Percentiles rank a stretch among this genome's conserved stretches.
These are phyloP conservation scores for Solanum piurae DNA, from an alignment of 257 asterid genomes.

Conservation along the genomic window DNA sequence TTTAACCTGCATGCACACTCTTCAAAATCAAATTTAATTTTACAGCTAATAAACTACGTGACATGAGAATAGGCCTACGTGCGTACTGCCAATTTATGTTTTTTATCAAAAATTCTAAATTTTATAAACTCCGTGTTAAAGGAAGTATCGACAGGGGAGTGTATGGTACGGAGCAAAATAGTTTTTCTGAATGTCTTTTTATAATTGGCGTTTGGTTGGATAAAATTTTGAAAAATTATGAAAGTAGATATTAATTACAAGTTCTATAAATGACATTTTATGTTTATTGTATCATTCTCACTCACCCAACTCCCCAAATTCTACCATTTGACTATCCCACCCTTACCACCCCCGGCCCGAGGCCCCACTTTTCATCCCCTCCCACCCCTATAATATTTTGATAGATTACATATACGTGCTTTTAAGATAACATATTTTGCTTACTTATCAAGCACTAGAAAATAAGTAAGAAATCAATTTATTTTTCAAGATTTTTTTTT, in stretches of 20 bases:
- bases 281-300: background rate
- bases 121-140: background rate
- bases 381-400: rapidly evolving
- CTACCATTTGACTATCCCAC: too few relatives aligned
- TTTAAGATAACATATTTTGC: too few relatives aligned
- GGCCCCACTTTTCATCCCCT: background rate
- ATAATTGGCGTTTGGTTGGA: rapidly evolving
- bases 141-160: too few relatives aligned
- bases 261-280: background rate
- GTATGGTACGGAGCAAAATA: background rate
- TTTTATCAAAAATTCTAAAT: background rate
- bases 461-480: too few relatives aligned
- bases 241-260: too few relatives aligned
- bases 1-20: background rate
- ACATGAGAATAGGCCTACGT: background rate
- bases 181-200: too few relatives aligned
- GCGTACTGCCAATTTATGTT: background rate
- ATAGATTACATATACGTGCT: too few relatives aligned
- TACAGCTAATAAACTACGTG: background rate
- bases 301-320: background rate
- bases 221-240: too few relatives aligned
- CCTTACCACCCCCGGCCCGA: too few relatives aligned
- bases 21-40: background rate
- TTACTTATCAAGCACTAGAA: too few relatives aligned
- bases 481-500: too few relatives aligned